Conservation (phyloP, 2,329 filamentous ascomycete genomes). For the Diaporthe longicolla region DNA sequence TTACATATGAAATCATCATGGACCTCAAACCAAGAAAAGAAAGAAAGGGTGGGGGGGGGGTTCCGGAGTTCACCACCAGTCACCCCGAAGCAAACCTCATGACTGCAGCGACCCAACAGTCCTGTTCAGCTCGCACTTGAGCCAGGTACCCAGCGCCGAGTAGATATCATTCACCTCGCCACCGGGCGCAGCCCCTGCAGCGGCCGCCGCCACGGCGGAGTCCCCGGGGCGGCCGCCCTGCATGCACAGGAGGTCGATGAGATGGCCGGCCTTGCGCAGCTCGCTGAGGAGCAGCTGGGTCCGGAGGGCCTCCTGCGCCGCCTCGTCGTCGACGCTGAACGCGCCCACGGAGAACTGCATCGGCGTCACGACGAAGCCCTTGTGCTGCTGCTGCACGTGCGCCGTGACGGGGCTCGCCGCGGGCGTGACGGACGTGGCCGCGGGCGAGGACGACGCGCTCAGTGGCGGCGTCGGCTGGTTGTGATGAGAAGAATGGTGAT, state of each 20-base stretch:
- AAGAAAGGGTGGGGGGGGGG: not conserved
- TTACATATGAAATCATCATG: not conserved
- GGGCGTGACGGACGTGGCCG: constrained; percentile 32
- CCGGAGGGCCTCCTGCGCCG: constrained; percentile 39
- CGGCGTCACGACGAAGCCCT: constrained; percentile 39
- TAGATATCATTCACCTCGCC: constrained; percentile 40
- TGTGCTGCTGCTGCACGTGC: not conserved
- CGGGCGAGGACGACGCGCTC: constrained; percentile 39
- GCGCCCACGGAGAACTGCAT: constrained; percentile 42
- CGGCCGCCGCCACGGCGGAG: not conserved
- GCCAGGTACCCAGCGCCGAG: constrained; percentile 41
- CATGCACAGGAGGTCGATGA: constrained; percentile 41
- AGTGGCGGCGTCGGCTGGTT: constrained; percentile 39
- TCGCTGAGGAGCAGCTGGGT: constrained; percentile 42
- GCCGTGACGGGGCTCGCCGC: constrained; percentile 20
- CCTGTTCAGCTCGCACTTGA: constrained; percentile 41
- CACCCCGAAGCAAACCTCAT: not conserved
- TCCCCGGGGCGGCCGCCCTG: constrained; percentile 25
- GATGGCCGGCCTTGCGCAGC: constrained; percentile 42
- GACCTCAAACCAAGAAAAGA: not conserved
- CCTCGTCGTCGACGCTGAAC: constrained; percentile 42
- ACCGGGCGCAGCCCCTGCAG: not conserved
- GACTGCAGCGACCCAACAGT: constrained; percentile 38
- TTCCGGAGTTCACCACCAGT: not conserved
- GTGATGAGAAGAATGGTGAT: not conserved